Percentiles rank a stretch among this genome's conserved stretches.
phyloP scores from a whole-genome alignment of 768 basidiomycete genomes.

The Paxillus involutus region DNA sequence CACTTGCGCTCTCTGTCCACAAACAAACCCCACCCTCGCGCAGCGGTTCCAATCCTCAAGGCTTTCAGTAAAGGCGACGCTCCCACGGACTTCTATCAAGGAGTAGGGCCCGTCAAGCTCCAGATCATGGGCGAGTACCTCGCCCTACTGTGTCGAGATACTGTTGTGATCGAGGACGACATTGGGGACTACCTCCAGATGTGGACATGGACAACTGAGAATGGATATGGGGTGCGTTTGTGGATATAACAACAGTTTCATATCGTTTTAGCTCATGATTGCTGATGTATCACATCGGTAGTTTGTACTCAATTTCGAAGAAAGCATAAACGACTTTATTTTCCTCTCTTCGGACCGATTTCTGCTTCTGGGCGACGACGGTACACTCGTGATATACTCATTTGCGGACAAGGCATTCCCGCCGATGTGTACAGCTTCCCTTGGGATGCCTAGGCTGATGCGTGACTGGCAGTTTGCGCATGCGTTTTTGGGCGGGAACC shows the following conservation, averaged over 20 bases:
- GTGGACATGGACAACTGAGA: constrained; percentile 47
- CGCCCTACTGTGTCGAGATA: constrained; percentile 50
- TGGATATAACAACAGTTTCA: too few relatives aligned
- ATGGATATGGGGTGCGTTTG: constrained; percentile 36
- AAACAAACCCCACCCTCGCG: constrained; percentile 50
- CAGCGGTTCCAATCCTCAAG: constrained; percentile 35
- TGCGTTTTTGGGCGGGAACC: constrained; percentile 53
- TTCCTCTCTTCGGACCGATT: constrained; percentile 47
- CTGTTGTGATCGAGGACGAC: constrained; percentile 19
- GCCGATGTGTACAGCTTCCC: constrained; percentile 38
- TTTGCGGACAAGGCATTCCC: constrained; percentile 33
- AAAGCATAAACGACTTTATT: constrained; percentile 54
- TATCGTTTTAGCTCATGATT: too few relatives aligned
- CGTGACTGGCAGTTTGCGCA: constrained; percentile 52
- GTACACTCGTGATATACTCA: constrained; percentile 48
- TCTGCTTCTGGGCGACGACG: constrained; percentile 46
- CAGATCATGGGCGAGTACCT: constrained; percentile 47
- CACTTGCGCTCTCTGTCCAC: constrained; percentile 51
- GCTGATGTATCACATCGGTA: constrained; percentile 14
- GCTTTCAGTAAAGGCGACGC: not conserved
- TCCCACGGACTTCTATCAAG: not conserved
- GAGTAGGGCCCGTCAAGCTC: constrained; percentile 39
- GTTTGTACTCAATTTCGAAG: constrained; percentile 41
- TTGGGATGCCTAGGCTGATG: constrained; percentile 44
- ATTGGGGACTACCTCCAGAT: constrained; percentile 47